Evolutionary conservation across 78 protist species (phyloP).

Genomic region (slime mould (Dictyostelium discoideum)): DNA sequence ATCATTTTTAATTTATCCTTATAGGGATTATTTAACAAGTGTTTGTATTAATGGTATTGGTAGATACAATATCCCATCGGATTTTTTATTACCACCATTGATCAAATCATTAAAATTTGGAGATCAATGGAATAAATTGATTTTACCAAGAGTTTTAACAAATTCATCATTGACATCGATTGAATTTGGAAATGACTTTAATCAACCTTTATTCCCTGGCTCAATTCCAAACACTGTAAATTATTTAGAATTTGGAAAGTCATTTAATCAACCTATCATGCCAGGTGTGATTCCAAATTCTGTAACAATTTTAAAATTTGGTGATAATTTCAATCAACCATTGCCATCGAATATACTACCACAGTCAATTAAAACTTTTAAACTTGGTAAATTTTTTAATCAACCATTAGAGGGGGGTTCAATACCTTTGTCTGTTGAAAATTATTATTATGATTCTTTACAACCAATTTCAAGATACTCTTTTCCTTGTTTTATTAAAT

Average conservation of each 20-base stretch:
- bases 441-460: not conserved
- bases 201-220: not conserved
- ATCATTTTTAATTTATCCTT: not conserved
- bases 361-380: not conserved
- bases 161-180: not conserved
- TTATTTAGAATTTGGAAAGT: constrained; percentile 2
- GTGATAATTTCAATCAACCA: not conserved
- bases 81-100: not conserved
- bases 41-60: not conserved
- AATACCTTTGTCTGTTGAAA: not conserved
- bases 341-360: not conserved
- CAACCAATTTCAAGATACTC: not conserved
- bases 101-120: not conserved
- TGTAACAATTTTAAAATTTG: not conserved
- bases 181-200: not conserved
- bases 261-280: not conserved
- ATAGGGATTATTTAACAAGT: not conserved
- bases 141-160: not conserved
- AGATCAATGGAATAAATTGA: not conserved
- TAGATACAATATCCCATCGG: not conserved
- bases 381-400: not conserved
- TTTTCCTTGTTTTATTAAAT: not conserved
- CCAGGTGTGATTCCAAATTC: not conserved
- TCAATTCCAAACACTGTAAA: constrained; percentile 1
- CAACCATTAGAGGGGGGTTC: not conserved